These are phyloP conservation scores for Fusarium devonianum DNA, from an alignment of 2,329 filamentous ascomycete genomes.

Conservation along the genomic window DNA sequence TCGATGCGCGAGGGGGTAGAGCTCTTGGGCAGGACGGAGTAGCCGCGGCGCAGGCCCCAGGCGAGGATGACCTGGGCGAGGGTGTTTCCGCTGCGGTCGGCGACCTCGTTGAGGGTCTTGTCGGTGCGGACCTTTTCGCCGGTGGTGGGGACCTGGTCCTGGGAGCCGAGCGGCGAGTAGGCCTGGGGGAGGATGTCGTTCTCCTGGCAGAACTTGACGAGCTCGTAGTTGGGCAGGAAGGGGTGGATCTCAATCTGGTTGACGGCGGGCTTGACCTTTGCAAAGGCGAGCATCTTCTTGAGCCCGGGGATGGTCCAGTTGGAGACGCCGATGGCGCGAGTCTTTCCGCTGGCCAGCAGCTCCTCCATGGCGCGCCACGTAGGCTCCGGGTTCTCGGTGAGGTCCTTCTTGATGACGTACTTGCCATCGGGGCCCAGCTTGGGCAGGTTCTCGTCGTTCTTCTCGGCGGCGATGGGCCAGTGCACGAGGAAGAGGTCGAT, in stretches of 20 bases:
- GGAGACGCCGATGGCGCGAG: constrained; percentile 57
- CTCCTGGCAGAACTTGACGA: constrained; percentile 61
- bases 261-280: constrained; percentile 56
- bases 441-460: constrained; percentile 50
- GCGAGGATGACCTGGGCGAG: constrained; percentile 60
- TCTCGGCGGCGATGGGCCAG: constrained; percentile 56
- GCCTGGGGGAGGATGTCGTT: constrained; percentile 60
- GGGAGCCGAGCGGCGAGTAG: constrained; percentile 70
- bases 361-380: constrained; percentile 67
- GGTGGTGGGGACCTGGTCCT: constrained; percentile 45
- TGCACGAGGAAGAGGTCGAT: constrained; percentile 61
- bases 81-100: constrained; percentile 58
- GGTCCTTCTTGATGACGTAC: constrained; percentile 58
- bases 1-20: constrained; percentile 69
- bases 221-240: constrained; percentile 54
- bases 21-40: constrained; percentile 74
- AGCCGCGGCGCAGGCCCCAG: constrained; percentile 72
- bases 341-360: constrained; percentile 52
- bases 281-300: constrained; percentile 43
- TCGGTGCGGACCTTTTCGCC: constrained; percentile 45
- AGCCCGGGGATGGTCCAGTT: constrained; percentile 57
- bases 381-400: constrained; percentile 40
- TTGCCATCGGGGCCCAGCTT: constrained; percentile 56
- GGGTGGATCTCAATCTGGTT: constrained; percentile 54
- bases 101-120: constrained; percentile 56